Evolutionary conservation across 2,329 filamentous ascomycete genomes (phyloP), one percentile per base, ranked within the genome.

Genomic region (Claviceps sp.): DNA sequence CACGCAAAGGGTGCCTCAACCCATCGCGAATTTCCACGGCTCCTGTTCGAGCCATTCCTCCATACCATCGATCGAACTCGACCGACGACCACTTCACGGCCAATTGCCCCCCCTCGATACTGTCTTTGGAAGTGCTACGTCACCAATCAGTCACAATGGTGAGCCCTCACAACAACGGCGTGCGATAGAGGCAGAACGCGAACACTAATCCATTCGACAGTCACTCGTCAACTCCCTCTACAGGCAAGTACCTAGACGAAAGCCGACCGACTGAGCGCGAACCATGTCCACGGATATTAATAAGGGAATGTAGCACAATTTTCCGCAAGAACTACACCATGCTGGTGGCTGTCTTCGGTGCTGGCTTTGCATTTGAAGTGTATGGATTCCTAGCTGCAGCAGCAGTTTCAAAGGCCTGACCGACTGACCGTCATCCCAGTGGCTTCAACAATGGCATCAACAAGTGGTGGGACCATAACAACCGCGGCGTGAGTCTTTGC

Each of bases 351-450:
- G 86, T 98, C 66, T 98, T 98, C 69, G 79, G 75, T 60, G 78
- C 82, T 59, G 91, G 90, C 60, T 98, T 98, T 67, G 87, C 78
- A 58, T 89, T 95, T 67, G 88, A 97, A 76, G 79, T 98, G 93
- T 98, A 81, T 66, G 87, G 37, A 73, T 57, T 45, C 47, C 56
- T 3, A 17, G n/a, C 50, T 47, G 38, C 40, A 13, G 53, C 55
- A 51, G 52, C 55, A 52, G 49, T 57, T 52, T 52, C 29, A 34
- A 55, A 59, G 52, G 54, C 29, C 34, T 22, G 40, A 49, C 50
- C 55, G 57, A 52, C 66, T 72, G 62, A 71, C 59, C 56, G 58
- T 48, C 52, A 44, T 29, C 47, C 64, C 64, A 97, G 93, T 69
- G 80, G 77, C 63, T 97, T 88, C 71, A 89, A 97, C 73, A 79